These are phyloP conservation scores for Saccharomycopsis javanensis DNA, from an alignment of 805 yeast species.

Conservation along the genomic window DNA sequence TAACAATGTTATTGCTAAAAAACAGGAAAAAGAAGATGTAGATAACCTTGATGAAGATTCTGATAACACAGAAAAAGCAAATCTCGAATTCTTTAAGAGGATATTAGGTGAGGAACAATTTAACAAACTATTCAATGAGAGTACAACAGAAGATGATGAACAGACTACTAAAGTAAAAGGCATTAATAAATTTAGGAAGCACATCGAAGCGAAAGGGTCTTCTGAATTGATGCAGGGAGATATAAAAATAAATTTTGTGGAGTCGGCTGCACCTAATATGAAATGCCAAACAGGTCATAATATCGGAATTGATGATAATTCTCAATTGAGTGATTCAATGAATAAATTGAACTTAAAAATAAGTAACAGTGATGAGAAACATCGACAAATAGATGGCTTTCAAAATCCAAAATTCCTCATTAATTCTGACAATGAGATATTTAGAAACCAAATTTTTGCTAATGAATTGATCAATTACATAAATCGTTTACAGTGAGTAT, in stretches of 20 bases:
- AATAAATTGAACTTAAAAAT: not conserved
- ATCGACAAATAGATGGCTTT: not conserved
- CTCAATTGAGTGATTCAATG: no score
- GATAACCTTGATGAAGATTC: not conserved
- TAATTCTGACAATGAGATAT: not conserved
- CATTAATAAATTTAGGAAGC: not conserved
- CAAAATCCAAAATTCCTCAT: not conserved
- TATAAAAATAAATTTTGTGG: no score
- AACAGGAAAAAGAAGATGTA: not conserved
- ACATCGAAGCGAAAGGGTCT: not conserved
- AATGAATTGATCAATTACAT: not conserved
- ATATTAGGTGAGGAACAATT: not conserved
- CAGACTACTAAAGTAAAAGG: not conserved
- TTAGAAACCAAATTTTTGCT: not conserved
- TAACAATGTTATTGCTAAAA: not conserved
- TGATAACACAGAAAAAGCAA: not conserved
- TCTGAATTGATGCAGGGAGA: not conserved
- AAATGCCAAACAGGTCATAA: no score
- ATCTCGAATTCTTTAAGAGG: not conserved
- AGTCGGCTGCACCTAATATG: no score
- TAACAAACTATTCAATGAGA: not conserved
- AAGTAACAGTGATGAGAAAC: not conserved
- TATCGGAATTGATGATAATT: no score
- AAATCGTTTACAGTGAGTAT: not conserved
- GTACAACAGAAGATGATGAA: not conserved